These are phyloP conservation scores for Fusarium marasasianum DNA, from an alignment of 2,329 filamentous ascomycete genomes.

Conservation along the genomic window DNA sequence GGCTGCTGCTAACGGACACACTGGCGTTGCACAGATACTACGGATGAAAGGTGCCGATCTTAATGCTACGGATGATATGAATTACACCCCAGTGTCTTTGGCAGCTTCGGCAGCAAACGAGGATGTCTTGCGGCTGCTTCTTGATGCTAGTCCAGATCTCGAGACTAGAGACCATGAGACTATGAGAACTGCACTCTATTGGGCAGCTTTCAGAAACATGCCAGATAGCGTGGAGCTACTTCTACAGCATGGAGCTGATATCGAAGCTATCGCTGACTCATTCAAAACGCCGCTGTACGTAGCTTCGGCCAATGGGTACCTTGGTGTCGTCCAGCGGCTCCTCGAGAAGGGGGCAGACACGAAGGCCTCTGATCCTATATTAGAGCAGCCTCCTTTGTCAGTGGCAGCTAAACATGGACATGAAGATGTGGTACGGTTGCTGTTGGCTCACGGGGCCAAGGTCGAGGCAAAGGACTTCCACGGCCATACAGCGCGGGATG, in stretches of 20 bases:
- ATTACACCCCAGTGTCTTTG: background rate
- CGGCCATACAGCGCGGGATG: background rate
- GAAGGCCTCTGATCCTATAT: background rate
- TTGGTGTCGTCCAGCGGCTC: background rate
- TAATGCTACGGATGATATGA: background rate
- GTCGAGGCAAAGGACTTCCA: background rate
- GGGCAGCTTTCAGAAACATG: background rate
- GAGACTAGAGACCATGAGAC: fast-evolving
- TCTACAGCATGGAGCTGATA: background rate
- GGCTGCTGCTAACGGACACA: background rate
- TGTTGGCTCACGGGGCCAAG: background rate
- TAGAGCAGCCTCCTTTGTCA: background rate
- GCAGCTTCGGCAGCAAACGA: background rate
- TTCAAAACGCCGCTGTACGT: background rate
- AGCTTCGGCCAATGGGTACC: background rate
- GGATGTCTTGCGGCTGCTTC: background rate
- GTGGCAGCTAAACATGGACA: fast-evolving
- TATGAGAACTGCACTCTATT: background rate
- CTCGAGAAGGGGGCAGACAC: background rate
- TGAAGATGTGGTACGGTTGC: background rate
- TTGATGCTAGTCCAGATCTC: background rate
- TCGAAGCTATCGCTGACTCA: background rate
- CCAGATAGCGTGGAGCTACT: background rate
- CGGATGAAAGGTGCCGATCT: background rate
- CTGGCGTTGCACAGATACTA: background rate